Conservation (phyloP, 306 rosid genomes). For the Inga leiocalycina region DNA sequence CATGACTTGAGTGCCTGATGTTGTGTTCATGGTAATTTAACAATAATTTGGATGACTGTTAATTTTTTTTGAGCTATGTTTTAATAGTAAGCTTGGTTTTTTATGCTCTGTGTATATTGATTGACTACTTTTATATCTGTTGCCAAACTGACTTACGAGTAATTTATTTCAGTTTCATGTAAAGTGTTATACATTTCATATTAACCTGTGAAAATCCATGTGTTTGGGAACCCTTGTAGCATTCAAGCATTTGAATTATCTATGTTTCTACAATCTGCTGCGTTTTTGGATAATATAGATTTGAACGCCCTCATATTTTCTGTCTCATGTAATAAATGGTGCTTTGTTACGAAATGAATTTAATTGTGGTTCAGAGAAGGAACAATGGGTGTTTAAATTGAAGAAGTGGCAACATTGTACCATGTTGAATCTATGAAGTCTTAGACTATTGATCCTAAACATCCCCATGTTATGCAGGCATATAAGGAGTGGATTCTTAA, state of each 20-base stretch:
- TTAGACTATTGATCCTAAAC: constrained; percentile 9
- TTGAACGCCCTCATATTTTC: neutral
- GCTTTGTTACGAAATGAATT: constrained; percentile 5
- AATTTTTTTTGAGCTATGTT: neutral
- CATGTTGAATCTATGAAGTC: constrained; percentile 5
- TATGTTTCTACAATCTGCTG: neutral
- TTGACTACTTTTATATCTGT: neutral
- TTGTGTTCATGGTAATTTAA: neutral
- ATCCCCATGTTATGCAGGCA: constrained; percentile 46
- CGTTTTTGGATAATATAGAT: constrained; percentile 3
- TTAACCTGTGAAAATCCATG: neutral
- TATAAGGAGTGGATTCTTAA: constrained; percentile 89
- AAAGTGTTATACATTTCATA: neutral
- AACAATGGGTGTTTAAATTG: constrained; percentile 1
- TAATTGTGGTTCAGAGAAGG: neutral
- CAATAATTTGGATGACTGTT: neutral
- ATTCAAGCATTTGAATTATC: constrained; percentile 19
- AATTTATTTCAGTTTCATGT: neutral
- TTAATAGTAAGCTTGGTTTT: neutral
- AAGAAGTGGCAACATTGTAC: neutral
- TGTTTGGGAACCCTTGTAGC: neutral
- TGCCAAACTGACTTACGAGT: neutral
- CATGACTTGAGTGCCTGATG: neutral
- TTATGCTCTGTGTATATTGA: neutral
- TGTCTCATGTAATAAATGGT: constrained; percentile 1